Percentiles rank a stretch among this genome's conserved stretches.
Conservation (phyloP, 306 rosid genomes). For the Parietaria judaica region DNA sequence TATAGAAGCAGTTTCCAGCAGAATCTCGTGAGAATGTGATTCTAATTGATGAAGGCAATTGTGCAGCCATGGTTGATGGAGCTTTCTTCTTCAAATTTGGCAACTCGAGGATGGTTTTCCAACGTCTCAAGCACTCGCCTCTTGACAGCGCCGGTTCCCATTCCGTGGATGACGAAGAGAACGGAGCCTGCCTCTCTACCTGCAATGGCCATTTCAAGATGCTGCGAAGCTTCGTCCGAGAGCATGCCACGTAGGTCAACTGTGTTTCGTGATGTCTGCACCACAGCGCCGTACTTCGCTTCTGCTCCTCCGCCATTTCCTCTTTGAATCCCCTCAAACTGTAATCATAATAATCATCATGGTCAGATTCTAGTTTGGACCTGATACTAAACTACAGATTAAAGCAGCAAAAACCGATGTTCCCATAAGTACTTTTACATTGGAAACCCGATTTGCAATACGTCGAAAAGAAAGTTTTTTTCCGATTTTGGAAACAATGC, state of each 20-base stretch:
- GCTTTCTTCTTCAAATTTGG: slow-evolving; percentile 60
- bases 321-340: slow-evolving; percentile 29
- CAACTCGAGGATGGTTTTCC: slow-evolving; percentile 55
- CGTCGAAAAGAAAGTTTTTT: too few relatives aligned
- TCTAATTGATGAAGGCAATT: slow-evolving; percentile 68
- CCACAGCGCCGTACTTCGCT: slow-evolving; percentile 49
- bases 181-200: slow-evolving; percentile 56
- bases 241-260: slow-evolving; percentile 84
- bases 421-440: not conserved
- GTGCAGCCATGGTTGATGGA: slow-evolving; percentile 88
- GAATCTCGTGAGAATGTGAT: too few relatives aligned
- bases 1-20: too few relatives aligned
- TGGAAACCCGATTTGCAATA: too few relatives aligned
- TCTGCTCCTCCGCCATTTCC: slow-evolving; percentile 30
- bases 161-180: slow-evolving; percentile 78
- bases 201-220: slow-evolving; percentile 64
- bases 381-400: not conserved
- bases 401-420: not conserved
- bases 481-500: too few relatives aligned
- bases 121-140: slow-evolving; percentile 53
- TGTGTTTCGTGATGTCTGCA: slow-evolving; percentile 79
- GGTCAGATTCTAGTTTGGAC: slow-evolving; percentile 4
- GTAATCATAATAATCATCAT: slow-evolving; percentile 12
- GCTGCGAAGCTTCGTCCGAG: slow-evolving; percentile 66
- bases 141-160: slow-evolving; percentile 85